Conservation (phyloP, 192 early-diverging fungal genomes). For the Backusella tuberculispora region DNA sequence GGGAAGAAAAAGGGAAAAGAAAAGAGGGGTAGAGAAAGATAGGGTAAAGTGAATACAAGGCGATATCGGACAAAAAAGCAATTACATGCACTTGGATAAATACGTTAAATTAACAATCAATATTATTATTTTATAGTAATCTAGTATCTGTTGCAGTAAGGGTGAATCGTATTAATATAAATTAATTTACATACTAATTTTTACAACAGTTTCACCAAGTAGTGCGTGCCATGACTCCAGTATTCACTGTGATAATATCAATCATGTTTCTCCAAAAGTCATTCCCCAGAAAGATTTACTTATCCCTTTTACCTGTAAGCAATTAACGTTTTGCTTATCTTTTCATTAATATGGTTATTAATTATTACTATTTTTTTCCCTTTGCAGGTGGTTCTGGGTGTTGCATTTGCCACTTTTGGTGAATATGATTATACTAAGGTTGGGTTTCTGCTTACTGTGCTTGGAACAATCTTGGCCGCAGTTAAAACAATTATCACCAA, state of each 20-base stretch:
- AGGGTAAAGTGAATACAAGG: not conserved
- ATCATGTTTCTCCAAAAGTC: slow-evolving; percentile 39
- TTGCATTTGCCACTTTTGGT: slow-evolving; percentile 70
- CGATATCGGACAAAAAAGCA: slow-evolving; percentile 12
- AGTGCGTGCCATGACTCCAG: slow-evolving; percentile 68
- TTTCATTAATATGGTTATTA: not conserved
- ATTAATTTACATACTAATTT: not conserved
- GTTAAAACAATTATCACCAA: slow-evolving; percentile 77
- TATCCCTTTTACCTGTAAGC: slow-evolving; percentile 54
- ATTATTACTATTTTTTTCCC: not conserved
- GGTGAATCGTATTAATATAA: not conserved
- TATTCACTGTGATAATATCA: slow-evolving; percentile 63
- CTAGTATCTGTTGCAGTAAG: slow-evolving; percentile 28
- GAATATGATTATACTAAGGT: slow-evolving; percentile 61
- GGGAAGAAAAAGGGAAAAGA: not conserved
- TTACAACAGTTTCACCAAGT: slow-evolving; percentile 67
- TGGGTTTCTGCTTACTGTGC: slow-evolving; percentile 68
- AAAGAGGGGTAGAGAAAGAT: not conserved
- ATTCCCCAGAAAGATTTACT: slow-evolving; percentile 46
- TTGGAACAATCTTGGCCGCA: slow-evolving; percentile 68
- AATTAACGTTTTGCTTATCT: not conserved
- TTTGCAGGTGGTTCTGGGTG: slow-evolving; percentile 59
- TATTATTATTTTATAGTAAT: slow-evolving; percentile 7
- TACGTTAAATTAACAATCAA: slow-evolving; percentile 14
- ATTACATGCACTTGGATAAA: slow-evolving; percentile 7